phyloP scores from a whole-genome alignment of 192 early-diverging fungal genomes.

The Coemansia sp. region DNA sequence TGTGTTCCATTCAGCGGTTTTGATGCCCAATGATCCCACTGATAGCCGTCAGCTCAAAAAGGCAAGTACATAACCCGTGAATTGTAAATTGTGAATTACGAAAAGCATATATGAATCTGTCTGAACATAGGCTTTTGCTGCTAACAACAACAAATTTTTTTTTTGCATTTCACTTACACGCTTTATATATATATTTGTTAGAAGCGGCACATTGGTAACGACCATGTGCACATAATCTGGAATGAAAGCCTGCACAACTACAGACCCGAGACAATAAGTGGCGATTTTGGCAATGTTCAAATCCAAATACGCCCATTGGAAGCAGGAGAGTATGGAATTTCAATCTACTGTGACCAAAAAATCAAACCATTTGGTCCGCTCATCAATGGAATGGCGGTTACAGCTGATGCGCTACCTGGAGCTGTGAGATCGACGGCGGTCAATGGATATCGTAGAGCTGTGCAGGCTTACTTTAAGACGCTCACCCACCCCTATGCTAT shows the following conservation, averaged over 20 bases:
- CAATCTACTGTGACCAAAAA: conserved; percentile 59
- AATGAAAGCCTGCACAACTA: conserved; percentile 92
- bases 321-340: conserved; percentile 57
- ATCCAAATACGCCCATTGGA: conserved; percentile 83
- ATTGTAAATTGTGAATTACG: background rate
- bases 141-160: no score
- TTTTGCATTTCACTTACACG: no score
- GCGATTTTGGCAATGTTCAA: conserved; percentile 96
- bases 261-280: conserved; percentile 83
- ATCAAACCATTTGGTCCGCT: conserved; percentile 87
- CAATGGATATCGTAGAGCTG: conserved; percentile 54
- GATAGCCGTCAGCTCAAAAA: conserved; percentile 90
- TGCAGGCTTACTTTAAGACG: conserved; percentile 28
- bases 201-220: conserved; percentile 99
- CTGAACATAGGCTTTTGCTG: no score
- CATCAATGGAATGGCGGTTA: conserved; percentile 73
- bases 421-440: conserved; percentile 81
- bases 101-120: no score
- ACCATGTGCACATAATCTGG: conserved; percentile 98
- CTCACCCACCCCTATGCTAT: conserved; percentile 33
- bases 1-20: conserved; percentile 86
- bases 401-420: conserved; percentile 65
- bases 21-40: conserved; percentile 76
- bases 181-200: no score
- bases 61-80: conserved; percentile 50